Evolutionary conservation across 1,284 basidiomycete species (phyloP).

Genomic region (Cutaneotrichosporon cyanovorans): DNA sequence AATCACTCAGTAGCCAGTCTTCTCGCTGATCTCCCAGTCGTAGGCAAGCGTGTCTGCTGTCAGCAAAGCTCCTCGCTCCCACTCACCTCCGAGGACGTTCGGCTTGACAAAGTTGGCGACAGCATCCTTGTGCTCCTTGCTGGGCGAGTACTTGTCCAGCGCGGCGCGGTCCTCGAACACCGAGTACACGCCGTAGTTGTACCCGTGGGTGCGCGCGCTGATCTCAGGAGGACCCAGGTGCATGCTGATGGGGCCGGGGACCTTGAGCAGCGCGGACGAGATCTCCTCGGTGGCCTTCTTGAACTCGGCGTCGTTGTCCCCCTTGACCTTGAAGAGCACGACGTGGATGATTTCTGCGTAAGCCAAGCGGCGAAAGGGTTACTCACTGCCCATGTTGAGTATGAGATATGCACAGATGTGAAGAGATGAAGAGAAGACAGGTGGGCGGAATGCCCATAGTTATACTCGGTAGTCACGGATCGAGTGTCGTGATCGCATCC

Average conservation of each 20-base stretch:
- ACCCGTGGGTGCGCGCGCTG: slow-evolving; percentile 41
- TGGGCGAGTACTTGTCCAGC: slow-evolving; percentile 41
- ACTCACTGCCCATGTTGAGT: slow-evolving; percentile 20
- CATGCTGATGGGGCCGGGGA: slow-evolving; percentile 32
- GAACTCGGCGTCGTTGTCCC: slow-evolving; percentile 23
- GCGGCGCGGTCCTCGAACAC: slow-evolving; percentile 34
- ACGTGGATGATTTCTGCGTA: slow-evolving; percentile 42
- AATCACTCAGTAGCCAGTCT: slow-evolving; percentile 7
- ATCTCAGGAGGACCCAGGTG: slow-evolving; percentile 38
- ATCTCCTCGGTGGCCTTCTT: slow-evolving; percentile 29
- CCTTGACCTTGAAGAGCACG: slow-evolving; percentile 42
- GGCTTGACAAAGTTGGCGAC: slow-evolving; percentile 39
- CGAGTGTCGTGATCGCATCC: no score
- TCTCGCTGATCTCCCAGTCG: slow-evolving; percentile 42
- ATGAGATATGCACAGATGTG: no score
- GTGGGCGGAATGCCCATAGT: neutral
- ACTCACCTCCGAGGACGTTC: slow-evolving; percentile 38
- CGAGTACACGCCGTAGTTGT: slow-evolving; percentile 44
- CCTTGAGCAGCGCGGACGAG: slow-evolving; percentile 27
- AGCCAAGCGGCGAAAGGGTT: neutral
- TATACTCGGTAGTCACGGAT: neutral
- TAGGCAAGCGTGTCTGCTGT: slow-evolving; percentile 41
- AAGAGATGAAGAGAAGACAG: neutral
- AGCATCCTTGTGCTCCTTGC: slow-evolving; percentile 36
- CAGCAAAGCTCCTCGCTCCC: neutral